Evolutionary conservation across 108 stramenopile species (phyloP), one percentile per base, ranked within the genome.

Genomic region (Pelagomonas calceolata): DNA sequence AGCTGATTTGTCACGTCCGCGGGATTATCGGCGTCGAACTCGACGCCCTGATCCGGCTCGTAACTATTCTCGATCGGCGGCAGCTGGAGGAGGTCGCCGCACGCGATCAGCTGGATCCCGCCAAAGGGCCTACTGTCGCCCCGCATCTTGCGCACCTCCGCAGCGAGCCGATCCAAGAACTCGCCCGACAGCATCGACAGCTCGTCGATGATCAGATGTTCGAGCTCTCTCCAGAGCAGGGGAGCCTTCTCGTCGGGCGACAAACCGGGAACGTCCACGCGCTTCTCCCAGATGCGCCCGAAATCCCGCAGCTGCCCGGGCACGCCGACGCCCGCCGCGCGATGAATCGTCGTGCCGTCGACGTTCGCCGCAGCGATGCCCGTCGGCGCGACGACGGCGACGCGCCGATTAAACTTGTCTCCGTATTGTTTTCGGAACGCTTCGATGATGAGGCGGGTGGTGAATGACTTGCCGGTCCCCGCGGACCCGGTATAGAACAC

Each of bases 61-160:
- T 12, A 5, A 12, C 39, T 12, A 5, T 43, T 43, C 39, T 5
- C 5, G 0, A 91, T 75, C 0, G 91, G 91, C 4, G 91, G 91
- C 14, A 91, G 82, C 79, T 96, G 95, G 71, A 92, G 89, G 64
- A 96, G 92, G 69, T 92, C 91, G 18, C 91, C 88, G 66, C 85
- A 31, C 74, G 87, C 65, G 67, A 87, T 65, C 34, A 92, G 66
- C 72, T 89, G 89, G 36, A 92, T 78, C 21, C 89, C 91, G 15
- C 91, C 91, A 68, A 92, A 89, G 5, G 86, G 83, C 1, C n/a
- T 31, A 30, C 31, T 18, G 36, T 60, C 18, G 17, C 34, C 18
- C 32, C 83, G 66, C 29, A 83, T 36, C 32, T 34, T 29, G 34
- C 75, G 64, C 1, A 63, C 83, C 3, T 80, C 35, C 35, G 34